Conservation (phyloP, 352 stramenopile genomes). For the Pythium phragmiticola region DNA sequence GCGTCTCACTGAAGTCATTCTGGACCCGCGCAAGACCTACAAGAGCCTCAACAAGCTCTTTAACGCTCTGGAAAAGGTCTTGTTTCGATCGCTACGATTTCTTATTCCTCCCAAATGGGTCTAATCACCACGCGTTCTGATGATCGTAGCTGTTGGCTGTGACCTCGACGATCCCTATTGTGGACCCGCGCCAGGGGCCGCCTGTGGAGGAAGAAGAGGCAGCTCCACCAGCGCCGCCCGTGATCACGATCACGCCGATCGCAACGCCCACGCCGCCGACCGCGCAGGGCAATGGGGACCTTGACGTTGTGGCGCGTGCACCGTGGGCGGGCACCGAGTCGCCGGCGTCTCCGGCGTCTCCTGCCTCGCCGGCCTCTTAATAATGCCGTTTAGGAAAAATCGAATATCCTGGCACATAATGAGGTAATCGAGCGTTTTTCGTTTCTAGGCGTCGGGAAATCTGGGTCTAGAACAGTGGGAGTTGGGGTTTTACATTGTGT, state of each 20-base stretch:
- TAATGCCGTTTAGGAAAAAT: not conserved
- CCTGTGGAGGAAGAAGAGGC: constrained; percentile 34
- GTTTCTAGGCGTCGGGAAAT: no score
- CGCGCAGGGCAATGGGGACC: constrained; percentile 23
- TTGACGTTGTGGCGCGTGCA: constrained; percentile 44
- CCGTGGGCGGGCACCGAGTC: constrained; percentile 42
- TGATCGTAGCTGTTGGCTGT: constrained; percentile 48
- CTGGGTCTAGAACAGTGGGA: not conserved
- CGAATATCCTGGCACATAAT: no score
- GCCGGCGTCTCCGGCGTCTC: constrained; percentile 2
- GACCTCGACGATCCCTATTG: constrained; percentile 65
- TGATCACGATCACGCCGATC: constrained; percentile 23
- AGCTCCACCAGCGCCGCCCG: constrained; percentile 23
- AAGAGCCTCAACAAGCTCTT: constrained; percentile 76
- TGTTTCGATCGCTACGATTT: not conserved
- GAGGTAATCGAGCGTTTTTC: no score
- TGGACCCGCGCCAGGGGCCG: constrained; percentile 41
- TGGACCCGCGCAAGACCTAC: constrained; percentile 70
- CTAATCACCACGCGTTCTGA: not conserved
- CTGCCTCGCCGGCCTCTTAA: constrained; percentile 3
- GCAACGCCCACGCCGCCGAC: constrained; percentile 28
- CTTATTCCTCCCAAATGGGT: not conserved
- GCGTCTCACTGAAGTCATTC: constrained; percentile 72
- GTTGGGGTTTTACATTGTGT: not conserved
- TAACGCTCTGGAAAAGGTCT: constrained; percentile 79